A percentile compares a stretch with the other conserved stretches of the same genome.
These are phyloP conservation scores for Nitzschia putrida DNA, from an alignment of 108 stramenopile genomes.

Conservation along the genomic window DNA sequence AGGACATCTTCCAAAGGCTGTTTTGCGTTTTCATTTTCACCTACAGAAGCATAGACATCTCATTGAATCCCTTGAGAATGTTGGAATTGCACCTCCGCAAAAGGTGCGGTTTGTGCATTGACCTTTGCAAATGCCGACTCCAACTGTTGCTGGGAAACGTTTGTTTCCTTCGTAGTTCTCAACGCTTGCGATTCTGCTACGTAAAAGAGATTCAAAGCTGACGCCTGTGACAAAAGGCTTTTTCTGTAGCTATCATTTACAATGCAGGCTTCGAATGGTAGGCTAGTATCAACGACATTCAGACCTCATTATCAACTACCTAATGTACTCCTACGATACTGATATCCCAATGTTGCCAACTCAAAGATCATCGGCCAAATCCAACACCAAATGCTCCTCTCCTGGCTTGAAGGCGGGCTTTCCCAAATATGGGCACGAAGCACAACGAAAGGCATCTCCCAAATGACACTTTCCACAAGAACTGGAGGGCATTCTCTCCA, in stretches of 20 bases:
- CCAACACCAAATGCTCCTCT: conserved; percentile 91
- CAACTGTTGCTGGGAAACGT: conserved; percentile 33
- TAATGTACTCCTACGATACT: no score
- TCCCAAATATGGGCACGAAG: conserved; percentile 93
- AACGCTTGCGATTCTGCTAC: conserved; percentile 13
- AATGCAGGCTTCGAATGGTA: no score
- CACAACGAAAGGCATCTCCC: conserved; percentile 99
- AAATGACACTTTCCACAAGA: conserved; percentile 95
- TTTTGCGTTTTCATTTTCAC: conserved; percentile 78
- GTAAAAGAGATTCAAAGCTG: no score
- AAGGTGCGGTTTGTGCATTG: conserved; percentile 10
- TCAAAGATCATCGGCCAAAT: conserved; percentile 82
- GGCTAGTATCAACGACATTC: no score
- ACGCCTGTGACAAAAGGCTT: no score
- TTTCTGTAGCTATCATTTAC: no score
- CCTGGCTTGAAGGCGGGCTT: conserved; percentile 97
- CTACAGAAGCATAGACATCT: conserved; percentile 56
- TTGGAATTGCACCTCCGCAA: conserved; percentile 26
- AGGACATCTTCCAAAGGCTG: conserved; percentile 72
- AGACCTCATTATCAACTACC: no score
- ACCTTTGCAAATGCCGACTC: conserved; percentile 39
- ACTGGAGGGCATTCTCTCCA: background rate
- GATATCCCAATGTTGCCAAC: no score
- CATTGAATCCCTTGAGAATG: background rate
- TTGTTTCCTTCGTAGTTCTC: background rate